phyloP scores from a whole-genome alignment of 2,329 filamentous ascomycete genomes.

The Aspergillus alliaceus region DNA sequence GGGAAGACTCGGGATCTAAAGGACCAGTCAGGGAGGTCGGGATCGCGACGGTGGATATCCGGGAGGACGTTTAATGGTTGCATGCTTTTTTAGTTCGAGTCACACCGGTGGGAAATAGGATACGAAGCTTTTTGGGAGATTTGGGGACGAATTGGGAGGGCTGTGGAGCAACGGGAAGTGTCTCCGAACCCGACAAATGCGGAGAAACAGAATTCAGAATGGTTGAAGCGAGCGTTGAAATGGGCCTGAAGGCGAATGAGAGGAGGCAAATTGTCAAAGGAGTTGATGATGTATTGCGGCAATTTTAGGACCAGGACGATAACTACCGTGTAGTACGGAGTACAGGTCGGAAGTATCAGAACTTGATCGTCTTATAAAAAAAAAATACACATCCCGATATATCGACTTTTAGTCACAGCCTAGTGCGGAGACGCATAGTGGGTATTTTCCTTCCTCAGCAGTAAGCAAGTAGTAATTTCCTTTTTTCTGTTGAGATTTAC shows the following conservation, averaged over 20 bases:
- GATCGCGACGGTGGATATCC: conserved; percentile 22
- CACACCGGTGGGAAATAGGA: conserved; percentile 14
- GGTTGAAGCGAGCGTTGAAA: conserved; percentile 1
- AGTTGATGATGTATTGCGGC: conserved; percentile 12
- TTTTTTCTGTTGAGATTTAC: conserved; percentile 1
- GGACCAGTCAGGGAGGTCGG: conserved; percentile 22
- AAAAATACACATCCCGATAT: conserved; percentile 1
- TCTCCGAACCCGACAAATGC: conserved; percentile 23
- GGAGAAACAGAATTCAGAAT: conserved; percentile 16
- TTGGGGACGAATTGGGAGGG: conserved; percentile 12
- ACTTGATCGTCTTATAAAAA: not conserved
- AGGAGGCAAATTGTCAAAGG: conserved; percentile 1
- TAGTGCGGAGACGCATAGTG: not conserved
- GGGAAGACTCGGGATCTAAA: conserved; percentile 24
- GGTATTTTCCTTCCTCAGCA: too few species aligned
- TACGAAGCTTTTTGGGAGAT: conserved; percentile 24
- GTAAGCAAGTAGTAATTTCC: too few species aligned
- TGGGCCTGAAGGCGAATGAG: conserved; percentile 5
- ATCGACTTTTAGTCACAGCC: not conserved
- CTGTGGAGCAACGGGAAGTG: conserved; percentile 22
- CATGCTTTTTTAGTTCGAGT: conserved; percentile 22
- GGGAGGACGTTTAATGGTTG: conserved; percentile 16
- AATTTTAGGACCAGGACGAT: conserved; percentile 20
- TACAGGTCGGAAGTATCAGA: conserved; percentile 1
- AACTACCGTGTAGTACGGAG: conserved; percentile 23